Base-by-base conservation (phyloP, 1,284 basidiomycete species). In the Naganishia liquefaciens region DNA sequence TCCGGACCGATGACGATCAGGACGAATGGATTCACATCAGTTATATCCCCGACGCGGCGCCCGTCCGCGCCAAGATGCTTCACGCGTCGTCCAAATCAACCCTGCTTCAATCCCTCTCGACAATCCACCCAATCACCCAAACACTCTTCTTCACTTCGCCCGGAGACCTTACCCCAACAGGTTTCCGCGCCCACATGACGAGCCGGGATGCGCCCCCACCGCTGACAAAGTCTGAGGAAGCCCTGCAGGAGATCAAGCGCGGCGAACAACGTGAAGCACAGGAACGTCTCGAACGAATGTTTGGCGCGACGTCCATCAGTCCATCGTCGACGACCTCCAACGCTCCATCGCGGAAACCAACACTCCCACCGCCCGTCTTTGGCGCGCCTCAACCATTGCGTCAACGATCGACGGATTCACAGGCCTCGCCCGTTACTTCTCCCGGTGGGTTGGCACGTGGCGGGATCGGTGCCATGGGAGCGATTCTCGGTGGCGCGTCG, bases 51-150 rank as follows among this genome's bases (percentile, higher is more conserved):
- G 78, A 79, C 65, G 72, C 76, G 63, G 78, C 78, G 7, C 63
- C 77, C 73, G 75, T 78, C 13, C 71, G 78, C 49, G 73, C 75
- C 23, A 79, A 95, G 89, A 95, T 94, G 92, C 81, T 95, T 30
- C 93, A 94, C 76, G 92, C 92, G n/a, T 88, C 91, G 1, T 87
- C 88, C 0, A 85, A 91, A 57, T 82, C 83, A 28, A 84, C 87
- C 7, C 82, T 94, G 23, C 82, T 87, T 52, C 91, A 87, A 51
- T 80, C 86, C 64, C 91, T 93, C 77, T 84, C 86, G 15, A 88
- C 50, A 2, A 43, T 91, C 73, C 33, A 60, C 23, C 30, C 30
- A 33, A 50, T 60, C 27, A 23, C 21, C 11, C 47, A 46, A 2
- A 84, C 85, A 62, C 81, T 94, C 65, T 93, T 91, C 75, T 91